Percentiles rank a stretch among this genome's conserved stretches.
phyloP scores from a whole-genome alignment of 2,329 filamentous ascomycete species.

The Didymella glomerata region DNA sequence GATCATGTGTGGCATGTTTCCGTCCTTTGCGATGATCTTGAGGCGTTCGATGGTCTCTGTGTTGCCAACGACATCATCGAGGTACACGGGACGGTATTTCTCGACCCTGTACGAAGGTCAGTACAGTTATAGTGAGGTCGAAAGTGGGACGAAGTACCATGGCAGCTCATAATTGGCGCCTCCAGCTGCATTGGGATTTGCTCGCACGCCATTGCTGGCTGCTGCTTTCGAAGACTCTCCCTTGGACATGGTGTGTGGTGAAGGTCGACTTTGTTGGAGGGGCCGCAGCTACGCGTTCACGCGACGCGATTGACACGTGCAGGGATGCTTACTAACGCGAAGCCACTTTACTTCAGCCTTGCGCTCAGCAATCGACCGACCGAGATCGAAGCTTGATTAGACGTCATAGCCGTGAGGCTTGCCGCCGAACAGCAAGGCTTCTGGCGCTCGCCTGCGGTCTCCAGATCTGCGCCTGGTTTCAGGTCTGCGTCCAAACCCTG shows the following conservation, averaged over 20 bases:
- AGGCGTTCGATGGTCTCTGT: constrained; percentile 96
- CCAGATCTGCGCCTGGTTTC: background rate
- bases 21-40: constrained; percentile 98
- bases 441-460: background rate
- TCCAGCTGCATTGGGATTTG: constrained; percentile 51
- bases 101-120: constrained; percentile 75
- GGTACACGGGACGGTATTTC: constrained; percentile 93
- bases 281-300: constrained; percentile 39
- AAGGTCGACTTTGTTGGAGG: constrained; percentile 24
- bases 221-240: constrained; percentile 61
- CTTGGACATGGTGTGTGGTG: constrained; percentile 53
- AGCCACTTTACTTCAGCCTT: background rate
- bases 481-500: background rate
- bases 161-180: constrained; percentile 75
- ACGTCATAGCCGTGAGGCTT: constrained; percentile 1
- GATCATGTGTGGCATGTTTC: constrained; percentile 99
- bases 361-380: background rate
- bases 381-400: background rate
- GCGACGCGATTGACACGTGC: constrained; percentile 31
- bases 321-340: constrained; percentile 26
- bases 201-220: constrained; percentile 54
- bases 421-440: background rate
- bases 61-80: constrained; percentile 97
- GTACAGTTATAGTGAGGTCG: constrained; percentile 4
- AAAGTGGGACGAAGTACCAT: constrained; percentile 63